A percentile compares a stretch with the other conserved stretches of the same genome.
Conservation (phyloP, 208 protist genomes). For the Angomonas desouzai region DNA sequence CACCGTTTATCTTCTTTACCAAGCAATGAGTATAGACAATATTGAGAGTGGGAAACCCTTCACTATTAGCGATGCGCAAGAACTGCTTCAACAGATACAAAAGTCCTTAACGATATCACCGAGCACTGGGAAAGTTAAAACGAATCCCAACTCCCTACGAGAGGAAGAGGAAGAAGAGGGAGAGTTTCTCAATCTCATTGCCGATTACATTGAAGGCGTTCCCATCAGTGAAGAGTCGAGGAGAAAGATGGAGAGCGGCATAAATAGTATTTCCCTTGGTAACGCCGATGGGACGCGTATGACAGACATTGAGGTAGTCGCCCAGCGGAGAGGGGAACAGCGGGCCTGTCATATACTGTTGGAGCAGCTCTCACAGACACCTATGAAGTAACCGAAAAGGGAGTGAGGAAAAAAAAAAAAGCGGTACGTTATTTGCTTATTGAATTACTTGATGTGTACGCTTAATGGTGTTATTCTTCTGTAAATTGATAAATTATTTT, state of each 20-base stretch:
- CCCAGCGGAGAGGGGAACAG: constrained; percentile 4
- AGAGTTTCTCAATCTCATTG: not conserved
- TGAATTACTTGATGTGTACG: no score
- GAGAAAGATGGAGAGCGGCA: not conserved
- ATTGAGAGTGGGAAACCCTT: not conserved
- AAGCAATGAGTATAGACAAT: not conserved
- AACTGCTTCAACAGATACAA: constrained; percentile 36
- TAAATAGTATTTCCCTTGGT: no score
- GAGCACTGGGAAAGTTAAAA: constrained; percentile 21
- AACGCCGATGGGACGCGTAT: no score
- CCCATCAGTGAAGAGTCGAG: not conserved
- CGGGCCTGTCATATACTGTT: constrained; percentile 6
- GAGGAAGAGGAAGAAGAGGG: not conserved
- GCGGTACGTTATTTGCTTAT: no score
- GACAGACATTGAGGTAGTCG: not conserved
- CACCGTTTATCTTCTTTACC: not conserved
- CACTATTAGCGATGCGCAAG: constrained; percentile 25
- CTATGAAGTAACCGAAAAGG: not conserved
- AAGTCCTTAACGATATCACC: constrained; percentile 49
- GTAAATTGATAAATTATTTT: no score
- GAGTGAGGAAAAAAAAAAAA: constrained; percentile 8
- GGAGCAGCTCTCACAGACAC: not conserved
- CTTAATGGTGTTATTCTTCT: no score
- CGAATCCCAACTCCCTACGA: not conserved
- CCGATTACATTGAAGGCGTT: constrained; percentile 1